A percentile compares a stretch with the other conserved stretches of the same genome.
Conservation (phyloP, 495 filamentous ascomycete genomes). For the Oleoguttula mirabilis region DNA sequence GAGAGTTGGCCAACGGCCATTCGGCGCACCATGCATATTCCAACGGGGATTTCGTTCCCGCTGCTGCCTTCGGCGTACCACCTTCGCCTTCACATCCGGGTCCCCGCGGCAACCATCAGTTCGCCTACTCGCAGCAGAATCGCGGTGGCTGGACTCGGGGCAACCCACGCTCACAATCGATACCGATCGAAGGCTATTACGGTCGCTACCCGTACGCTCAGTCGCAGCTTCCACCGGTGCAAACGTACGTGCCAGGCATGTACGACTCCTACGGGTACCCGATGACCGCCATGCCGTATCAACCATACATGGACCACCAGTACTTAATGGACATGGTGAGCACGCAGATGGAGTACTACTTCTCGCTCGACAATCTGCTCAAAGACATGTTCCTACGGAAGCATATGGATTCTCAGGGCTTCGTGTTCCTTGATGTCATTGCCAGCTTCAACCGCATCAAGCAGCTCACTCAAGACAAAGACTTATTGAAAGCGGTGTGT, state of each 20-base stretch:
- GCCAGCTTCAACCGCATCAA: slow-evolving; percentile 76
- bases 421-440: slow-evolving; percentile 65
- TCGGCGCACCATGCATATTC: slow-evolving; percentile 14
- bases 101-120: slow-evolving; percentile 11
- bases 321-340: slow-evolving; percentile 5
- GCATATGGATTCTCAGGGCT: slow-evolving; percentile 91
- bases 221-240: slow-evolving; percentile 18
- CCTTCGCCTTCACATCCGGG: slow-evolving; percentile 17
- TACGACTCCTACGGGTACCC: slow-evolving; percentile 32
- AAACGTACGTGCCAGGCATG: slow-evolving; percentile 21
- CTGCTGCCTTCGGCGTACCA: slow-evolving; percentile 19
- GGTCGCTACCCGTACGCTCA: slow-evolving; percentile 21
- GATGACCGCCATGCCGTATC: slow-evolving; percentile 52
- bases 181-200: slow-evolving; percentile 26
- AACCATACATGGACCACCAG: slow-evolving; percentile 6
- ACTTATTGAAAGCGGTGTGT: slow-evolving; percentile 62
- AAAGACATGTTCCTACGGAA: slow-evolving; percentile 82
- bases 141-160: slow-evolving; percentile 14
- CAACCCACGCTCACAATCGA: slow-evolving; percentile 26
- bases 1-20: slow-evolving; percentile 17
- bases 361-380: slow-evolving; percentile 91
- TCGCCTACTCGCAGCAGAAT: neutral
- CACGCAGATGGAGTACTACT: slow-evolving; percentile 62
- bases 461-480: slow-evolving; percentile 56
- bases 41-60: slow-evolving; percentile 18